Conservation (phyloP, 2,329 filamentous ascomycete genomes). For the Claviceps sp. region DNA sequence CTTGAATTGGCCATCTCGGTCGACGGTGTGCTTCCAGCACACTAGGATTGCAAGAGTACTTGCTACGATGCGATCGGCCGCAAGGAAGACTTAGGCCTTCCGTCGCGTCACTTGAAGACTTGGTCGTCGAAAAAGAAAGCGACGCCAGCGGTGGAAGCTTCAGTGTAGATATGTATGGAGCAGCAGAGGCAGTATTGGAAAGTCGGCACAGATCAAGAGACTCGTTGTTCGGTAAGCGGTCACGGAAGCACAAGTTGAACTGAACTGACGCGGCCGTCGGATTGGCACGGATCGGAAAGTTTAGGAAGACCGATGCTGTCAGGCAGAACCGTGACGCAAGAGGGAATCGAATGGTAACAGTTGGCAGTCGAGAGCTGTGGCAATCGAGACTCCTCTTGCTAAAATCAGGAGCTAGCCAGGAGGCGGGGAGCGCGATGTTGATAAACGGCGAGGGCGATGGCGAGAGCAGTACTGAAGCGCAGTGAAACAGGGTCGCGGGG, state of each 20-base stretch:
- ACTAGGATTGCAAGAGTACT: not conserved
- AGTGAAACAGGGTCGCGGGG: not conserved
- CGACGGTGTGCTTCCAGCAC: not conserved
- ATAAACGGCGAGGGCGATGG: not conserved
- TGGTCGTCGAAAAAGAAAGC: not conserved
- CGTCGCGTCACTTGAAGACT: not conserved
- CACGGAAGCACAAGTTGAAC: not conserved
- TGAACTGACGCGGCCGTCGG: not conserved
- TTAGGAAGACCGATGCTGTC: not conserved
- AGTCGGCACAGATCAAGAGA: not conserved
- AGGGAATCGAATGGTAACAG: not conserved
- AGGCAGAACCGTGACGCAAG: not conserved
- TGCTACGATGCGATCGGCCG: not conserved
- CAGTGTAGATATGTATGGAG: not conserved
- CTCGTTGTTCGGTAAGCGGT: not conserved
- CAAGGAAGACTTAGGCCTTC: not conserved
- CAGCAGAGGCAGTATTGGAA: not conserved
- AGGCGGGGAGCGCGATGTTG: not conserved
- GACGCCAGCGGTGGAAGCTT: not conserved
- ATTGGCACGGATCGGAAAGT: no score
- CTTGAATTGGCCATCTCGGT: constrained; percentile 30
- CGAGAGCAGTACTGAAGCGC: not conserved
- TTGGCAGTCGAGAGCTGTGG: no score
- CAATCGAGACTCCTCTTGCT: no score
- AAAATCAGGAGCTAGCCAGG: no score